Evolutionary conservation across 176 grass and related monocot genomes (phyloP).

Genomic region (Secale cereale): DNA sequence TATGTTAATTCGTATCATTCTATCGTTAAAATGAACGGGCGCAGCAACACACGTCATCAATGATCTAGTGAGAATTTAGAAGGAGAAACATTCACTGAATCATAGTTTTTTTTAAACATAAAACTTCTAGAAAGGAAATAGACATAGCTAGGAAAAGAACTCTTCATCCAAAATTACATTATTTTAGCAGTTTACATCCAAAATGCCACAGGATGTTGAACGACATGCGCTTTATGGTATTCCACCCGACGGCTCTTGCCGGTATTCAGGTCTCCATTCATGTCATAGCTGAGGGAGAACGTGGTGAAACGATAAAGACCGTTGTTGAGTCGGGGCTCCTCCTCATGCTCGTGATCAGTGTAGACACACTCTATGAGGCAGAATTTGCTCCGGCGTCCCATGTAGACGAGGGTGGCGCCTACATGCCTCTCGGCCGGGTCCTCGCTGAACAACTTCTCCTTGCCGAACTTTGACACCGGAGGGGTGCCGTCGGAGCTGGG

Average conservation of each 20-base stretch:
- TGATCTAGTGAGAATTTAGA: too few species aligned
- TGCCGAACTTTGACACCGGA: neutral
- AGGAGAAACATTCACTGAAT: too few species aligned
- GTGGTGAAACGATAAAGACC: neutral
- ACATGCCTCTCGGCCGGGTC: neutral
- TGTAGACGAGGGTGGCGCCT: neutral
- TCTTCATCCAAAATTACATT: too few species aligned
- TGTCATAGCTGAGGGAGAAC: neutral
- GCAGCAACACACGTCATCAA: too few species aligned
- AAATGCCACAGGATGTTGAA: neutral
- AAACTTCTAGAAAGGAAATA: too few species aligned
- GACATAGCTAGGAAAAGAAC: too few species aligned
- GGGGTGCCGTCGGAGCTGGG: neutral
- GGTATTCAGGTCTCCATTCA: neutral
- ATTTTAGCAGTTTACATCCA: neutral
- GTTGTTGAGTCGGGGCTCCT: neutral
- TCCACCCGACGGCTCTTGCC: neutral
- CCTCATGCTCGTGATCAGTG: neutral
- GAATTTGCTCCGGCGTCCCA: neutral
- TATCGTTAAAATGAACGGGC: too few species aligned
- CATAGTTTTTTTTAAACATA: too few species aligned
- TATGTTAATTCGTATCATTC: too few species aligned
- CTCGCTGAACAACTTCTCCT: neutral
- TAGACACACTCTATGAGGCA: neutral
- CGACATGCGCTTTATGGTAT: neutral